These are phyloP conservation scores for Diaporthe sp. DNA, from an alignment of 2,329 filamentous ascomycete species.

Conservation along the genomic window DNA sequence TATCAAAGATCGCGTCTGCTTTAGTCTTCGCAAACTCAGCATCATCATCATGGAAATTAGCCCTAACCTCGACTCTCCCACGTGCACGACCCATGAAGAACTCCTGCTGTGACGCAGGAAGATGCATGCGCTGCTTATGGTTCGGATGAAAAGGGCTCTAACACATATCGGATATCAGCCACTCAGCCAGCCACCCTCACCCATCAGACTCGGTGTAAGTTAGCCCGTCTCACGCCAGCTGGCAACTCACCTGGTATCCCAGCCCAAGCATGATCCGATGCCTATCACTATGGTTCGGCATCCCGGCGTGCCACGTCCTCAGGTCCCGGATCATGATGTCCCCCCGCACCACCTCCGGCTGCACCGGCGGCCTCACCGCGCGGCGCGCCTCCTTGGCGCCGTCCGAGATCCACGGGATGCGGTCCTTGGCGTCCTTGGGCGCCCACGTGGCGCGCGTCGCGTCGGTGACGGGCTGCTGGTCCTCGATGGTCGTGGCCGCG, in stretches of 20 bases:
- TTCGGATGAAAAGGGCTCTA: slow-evolving; percentile 45
- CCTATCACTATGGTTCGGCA: slow-evolving; percentile 48
- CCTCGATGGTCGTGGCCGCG: slow-evolving; percentile 48
- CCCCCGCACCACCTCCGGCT: slow-evolving; percentile 45
- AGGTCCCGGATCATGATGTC: slow-evolving; percentile 51
- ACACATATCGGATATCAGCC: not conserved
- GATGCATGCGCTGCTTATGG: slow-evolving; percentile 43
- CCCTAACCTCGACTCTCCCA: slow-evolving; percentile 43
- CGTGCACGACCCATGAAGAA: slow-evolving; percentile 43
- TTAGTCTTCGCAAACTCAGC: slow-evolving; percentile 35
- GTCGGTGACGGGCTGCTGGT: slow-evolving; percentile 50
- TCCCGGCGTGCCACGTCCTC: slow-evolving; percentile 51
- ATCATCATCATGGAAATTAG: slow-evolving; percentile 42
- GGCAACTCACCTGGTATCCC: slow-evolving; percentile 45
- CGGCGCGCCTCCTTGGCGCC: slow-evolving; percentile 44
- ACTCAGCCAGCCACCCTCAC: not conserved
- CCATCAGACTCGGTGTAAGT: no score
- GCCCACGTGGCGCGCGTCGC: slow-evolving; percentile 23
- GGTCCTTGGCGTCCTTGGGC: slow-evolving; percentile 28
- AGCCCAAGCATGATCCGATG: slow-evolving; percentile 49
- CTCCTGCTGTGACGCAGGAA: slow-evolving; percentile 41
- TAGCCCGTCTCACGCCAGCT: not conserved
- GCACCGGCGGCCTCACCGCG: slow-evolving; percentile 48
- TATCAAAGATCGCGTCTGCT: slow-evolving; percentile 41
- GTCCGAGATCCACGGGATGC: slow-evolving; percentile 39